Evolutionary conservation across 1,139 yeast species (phyloP).

Genomic region (Hansenula lynferdii): DNA sequence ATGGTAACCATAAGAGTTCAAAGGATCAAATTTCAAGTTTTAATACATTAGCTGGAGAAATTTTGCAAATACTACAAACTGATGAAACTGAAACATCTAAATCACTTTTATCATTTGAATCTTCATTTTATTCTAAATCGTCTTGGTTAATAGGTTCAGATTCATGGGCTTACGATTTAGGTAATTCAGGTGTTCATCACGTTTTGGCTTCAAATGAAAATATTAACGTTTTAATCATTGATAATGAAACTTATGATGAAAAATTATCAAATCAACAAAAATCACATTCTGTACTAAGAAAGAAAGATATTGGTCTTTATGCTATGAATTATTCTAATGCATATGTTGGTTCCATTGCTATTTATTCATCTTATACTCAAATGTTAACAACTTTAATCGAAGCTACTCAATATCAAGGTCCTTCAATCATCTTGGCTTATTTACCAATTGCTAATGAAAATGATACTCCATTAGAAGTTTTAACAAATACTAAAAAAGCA

Average conservation of each 20-base stretch:
- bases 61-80: conserved; percentile 31
- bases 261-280: conserved; percentile 24
- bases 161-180: conserved; percentile 92
- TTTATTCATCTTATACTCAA: conserved; percentile 91
- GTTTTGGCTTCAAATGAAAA: conserved; percentile 73
- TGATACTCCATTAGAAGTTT: conserved; percentile 67
- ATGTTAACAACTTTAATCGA: conserved; percentile 84
- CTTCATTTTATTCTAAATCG: conserved; percentile 42
- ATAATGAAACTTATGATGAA: conserved; percentile 74
- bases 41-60: conserved; percentile 60
- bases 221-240: conserved; percentile 81
- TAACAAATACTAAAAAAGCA: conserved; percentile 84
- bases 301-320: conserved; percentile 90
- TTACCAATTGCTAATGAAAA: conserved; percentile 68
- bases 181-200: conserved; percentile 88
- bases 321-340: conserved; percentile 93
- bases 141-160: conserved; percentile 93
- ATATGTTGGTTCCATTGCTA: conserved; percentile 93
- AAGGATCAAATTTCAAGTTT: conserved; percentile 46
- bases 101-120: no score
- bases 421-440: conserved; percentile 87
- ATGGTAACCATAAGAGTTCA: conserved; percentile 31
- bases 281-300: conserved; percentile 42
- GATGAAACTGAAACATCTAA: conserved; percentile 37
- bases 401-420: conserved; percentile 85